A percentile compares a stretch with the other conserved stretches of the same genome.
Conservation (phyloP, 306 rosid species). For the Hippophae tibetana region DNA sequence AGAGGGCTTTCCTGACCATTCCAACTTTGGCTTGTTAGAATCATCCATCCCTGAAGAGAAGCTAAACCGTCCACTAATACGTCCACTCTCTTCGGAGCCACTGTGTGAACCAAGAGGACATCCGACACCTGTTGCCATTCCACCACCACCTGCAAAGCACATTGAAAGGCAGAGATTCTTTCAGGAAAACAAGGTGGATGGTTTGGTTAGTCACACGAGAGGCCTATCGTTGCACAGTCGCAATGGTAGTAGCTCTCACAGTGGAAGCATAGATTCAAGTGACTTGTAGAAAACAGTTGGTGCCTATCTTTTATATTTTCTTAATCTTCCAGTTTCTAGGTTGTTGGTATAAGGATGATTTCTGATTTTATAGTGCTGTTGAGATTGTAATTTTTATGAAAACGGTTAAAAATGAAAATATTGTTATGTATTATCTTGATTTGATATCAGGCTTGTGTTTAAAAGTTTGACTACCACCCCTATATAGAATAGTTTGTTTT, state of each 20-base stretch:
- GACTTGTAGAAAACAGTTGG: constrained; percentile 30
- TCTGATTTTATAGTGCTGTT: constrained; percentile 20
- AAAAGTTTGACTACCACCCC: too few species aligned
- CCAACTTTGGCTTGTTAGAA: constrained; percentile 42
- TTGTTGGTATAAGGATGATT: constrained; percentile 14
- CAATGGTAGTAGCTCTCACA: constrained; percentile 70
- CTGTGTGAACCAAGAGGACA: constrained; percentile 26
- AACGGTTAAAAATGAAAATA: too few species aligned
- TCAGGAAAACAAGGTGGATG: constrained; percentile 66
- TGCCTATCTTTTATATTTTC: constrained; percentile 6
- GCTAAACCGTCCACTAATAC: constrained; percentile 68
- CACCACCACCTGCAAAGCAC: constrained; percentile 93
- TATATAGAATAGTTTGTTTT: too few species aligned
- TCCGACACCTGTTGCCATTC: constrained; percentile 43
- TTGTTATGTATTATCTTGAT: too few species aligned
- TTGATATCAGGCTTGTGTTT: too few species aligned
- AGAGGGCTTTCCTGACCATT: constrained; percentile 33
- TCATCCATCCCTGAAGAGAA: constrained; percentile 42
- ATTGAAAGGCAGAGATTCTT: constrained; percentile 74
- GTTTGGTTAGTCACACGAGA: constrained; percentile 56
- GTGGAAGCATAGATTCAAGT: constrained; percentile 78
- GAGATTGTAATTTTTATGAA: too few species aligned
- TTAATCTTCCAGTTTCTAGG: constrained; percentile 8
- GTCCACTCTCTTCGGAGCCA: constrained; percentile 48
- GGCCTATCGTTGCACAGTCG: constrained; percentile 78